Evolutionary conservation across 1,284 basidiomycete genomes (phyloP), one percentile per base, ranked within the genome.

Genomic region (Polyporus tsugae): DNA sequence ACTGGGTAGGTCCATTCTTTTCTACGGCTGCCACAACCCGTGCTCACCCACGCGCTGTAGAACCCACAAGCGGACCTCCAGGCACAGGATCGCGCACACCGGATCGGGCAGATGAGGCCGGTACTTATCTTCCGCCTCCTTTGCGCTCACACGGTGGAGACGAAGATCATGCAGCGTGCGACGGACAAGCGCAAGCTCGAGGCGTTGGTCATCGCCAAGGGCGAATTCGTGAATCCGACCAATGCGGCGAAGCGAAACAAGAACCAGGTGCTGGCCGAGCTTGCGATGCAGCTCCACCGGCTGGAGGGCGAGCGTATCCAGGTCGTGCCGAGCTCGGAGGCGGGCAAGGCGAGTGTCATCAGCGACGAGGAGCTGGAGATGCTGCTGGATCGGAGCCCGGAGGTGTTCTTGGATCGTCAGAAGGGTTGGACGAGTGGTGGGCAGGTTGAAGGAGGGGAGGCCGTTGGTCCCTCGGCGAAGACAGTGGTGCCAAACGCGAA

Each of bases 21-120:
- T 22, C 15, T 15, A n/a, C 57, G 36, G 49, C 22, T 39, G 36
- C 57, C 13, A 39, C 36, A 25, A 33, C 19, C 33, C 29, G 46
- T 53, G n/a, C 35, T 39, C 61, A 17, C 29, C 13, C 46, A n/a
- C 33, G 17, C 19, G 10, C n/a, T 55, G 4, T 72, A 95, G 95
- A 98, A 96, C 76, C 97, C 97, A 0, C 95, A 97, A 83, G 96
- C 97, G 91, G 97, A 99, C 74, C 84, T 96, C 5, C 97, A 99
- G 80, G 97, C 97, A 0, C 95, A 97, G 79, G 97, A 98, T 77
- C 89, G 97, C 41, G 97, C 95, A 0, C 97, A 99, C 80, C 91
- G 97, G 7, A 99, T 99, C 68, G 97, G 97, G 2, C 97, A 98
- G 81, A 97, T 91, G 22, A 91, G 85, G 73, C 94, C 95, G 1